These are phyloP conservation scores for Botrytis fragariae DNA, from an alignment of 2,329 filamentous ascomycete genomes.

Conservation along the genomic window DNA sequence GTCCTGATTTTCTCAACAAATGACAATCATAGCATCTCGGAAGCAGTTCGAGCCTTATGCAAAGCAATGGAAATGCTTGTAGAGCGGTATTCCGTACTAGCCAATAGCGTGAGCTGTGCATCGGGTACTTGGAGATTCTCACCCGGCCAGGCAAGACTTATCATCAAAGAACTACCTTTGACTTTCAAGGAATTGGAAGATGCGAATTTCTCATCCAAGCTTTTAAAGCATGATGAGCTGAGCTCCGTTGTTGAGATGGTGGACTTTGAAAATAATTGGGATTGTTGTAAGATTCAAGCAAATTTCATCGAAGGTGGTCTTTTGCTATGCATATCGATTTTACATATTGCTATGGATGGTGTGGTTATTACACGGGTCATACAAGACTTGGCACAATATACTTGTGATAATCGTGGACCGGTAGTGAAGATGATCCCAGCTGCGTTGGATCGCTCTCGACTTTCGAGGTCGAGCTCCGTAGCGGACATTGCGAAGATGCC, in stretches of 20 bases:
- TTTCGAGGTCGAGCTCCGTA: too few relatives aligned
- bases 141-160: neutral
- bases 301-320: constrained; percentile 3
- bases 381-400: neutral
- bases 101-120: neutral
- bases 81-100: neutral
- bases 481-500: too few relatives aligned
- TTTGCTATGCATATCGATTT: neutral
- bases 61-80: neutral
- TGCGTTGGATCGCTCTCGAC: neutral
- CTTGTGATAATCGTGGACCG: neutral
- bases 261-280: neutral
- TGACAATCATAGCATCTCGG: neutral
- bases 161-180: neutral
- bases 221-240: neutral
- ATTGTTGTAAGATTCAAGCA: constrained; percentile 3
- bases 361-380: neutral
- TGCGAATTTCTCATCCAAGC: neutral
- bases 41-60: neutral
- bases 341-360: neutral
- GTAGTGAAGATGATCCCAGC: neutral
- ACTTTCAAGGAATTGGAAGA: neutral
- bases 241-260: neutral
- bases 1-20: neutral
- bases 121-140: neutral